phyloP scores from a whole-genome alignment of 257 asterid species.

The Oldenlandia corymbosa region DNA sequence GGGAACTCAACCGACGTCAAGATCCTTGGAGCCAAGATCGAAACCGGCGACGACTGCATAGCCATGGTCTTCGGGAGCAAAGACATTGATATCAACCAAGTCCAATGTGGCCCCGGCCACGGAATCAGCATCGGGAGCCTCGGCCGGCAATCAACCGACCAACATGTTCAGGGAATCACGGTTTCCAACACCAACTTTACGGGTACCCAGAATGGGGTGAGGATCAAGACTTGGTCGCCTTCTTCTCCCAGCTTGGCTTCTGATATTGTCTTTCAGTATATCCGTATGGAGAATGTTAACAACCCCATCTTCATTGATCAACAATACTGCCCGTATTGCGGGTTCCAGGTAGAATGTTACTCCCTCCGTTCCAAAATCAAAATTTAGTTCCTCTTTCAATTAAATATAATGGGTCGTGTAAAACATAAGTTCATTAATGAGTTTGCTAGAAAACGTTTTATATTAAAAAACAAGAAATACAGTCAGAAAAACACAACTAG shows the following conservation, averaged over 20 bases:
- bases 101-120: constrained; percentile 70
- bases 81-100: constrained; percentile 32
- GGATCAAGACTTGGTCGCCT: constrained; percentile 69
- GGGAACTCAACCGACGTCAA: constrained; percentile 41
- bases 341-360: too few species aligned
- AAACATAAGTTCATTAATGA: too few species aligned
- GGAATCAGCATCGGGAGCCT: constrained; percentile 74
- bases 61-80: constrained; percentile 56
- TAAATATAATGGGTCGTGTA: too few species aligned
- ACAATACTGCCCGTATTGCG: constrained; percentile 51
- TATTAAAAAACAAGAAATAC: too few species aligned
- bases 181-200: constrained; percentile 39
- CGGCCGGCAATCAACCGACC: constrained; percentile 28
- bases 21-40: constrained; percentile 29
- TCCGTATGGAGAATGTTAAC: constrained; percentile 37
- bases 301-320: constrained; percentile 74
- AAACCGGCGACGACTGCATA: constrained; percentile 72
- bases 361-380: too few species aligned
- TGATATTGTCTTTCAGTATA: constrained; percentile 33
- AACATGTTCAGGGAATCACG: constrained; percentile 32
- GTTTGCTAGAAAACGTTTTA: too few species aligned
- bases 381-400: too few species aligned
- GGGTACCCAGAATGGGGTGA: constrained; percentile 51
- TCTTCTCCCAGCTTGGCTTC: constrained; percentile 36
- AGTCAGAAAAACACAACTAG: too few species aligned